Base-by-base conservation (phyloP, 148 eudicot species). In the Camellia sinensis region DNA sequence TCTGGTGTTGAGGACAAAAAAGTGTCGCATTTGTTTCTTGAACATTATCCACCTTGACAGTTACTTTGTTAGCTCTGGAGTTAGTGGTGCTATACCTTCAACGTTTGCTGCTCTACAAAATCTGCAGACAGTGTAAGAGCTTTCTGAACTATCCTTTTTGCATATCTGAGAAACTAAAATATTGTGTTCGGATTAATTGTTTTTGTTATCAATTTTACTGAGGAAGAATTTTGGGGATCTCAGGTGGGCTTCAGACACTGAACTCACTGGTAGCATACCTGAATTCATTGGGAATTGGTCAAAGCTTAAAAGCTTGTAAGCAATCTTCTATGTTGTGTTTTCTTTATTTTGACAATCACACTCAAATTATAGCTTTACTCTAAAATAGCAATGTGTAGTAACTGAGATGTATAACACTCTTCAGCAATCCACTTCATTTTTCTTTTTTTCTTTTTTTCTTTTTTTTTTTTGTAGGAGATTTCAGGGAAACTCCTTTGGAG, bases 181-280 rank as follows among this genome's bases (percentile, higher is more conserved):
- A 48, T 48, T 48, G 5, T 48, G 52, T 3, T 44, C 7, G 62
- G 77, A 15, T 29, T 29, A 29, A 29, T 29, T 29, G 37, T 29
- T 29, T 29, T 29, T 29, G 37, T 1, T 29, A 29, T 29, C 37
- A 29, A 29, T 29, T 52, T 69, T 22, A 52, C 53, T 1, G 67
- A 75, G 68, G 21, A n/a, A 50, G 18, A 70, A 4, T 75, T 70
- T 65, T 82, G 71, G 21, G 59, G 75, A 8, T 78, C 78, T 85
- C 87, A 94, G 98, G 87, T 91, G 93, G 93, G 97, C 89, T 22
- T 88, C 93, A n/a, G 97, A 92, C 71, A 84, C 59, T 75, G 90
- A 85, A 73, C 81, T 92, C 76, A 91, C 90, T 0, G 97, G 97
- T 43, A 62, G 74, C 37, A 88, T 92, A 82, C 98, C 98, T 40